Evolutionary conservation across 2,329 filamentous ascomycete species (phyloP), one percentile per base, ranked within the genome.

Genomic region (Ampelomyces quisqualis): DNA sequence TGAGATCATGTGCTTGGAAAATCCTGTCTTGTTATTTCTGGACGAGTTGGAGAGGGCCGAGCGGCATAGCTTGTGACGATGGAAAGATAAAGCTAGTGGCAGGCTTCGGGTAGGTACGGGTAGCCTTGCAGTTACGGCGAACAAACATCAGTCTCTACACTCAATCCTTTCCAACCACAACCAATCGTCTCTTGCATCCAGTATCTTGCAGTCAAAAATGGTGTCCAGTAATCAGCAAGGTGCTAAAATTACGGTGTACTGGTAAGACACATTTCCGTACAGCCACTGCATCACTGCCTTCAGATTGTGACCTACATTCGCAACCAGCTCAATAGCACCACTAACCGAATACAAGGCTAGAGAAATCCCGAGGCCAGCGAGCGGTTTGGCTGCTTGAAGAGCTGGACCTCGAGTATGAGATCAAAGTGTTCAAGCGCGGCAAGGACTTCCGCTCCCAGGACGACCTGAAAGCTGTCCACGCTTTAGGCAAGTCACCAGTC

Each of bases 361-460:
- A 91, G 56, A 76, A 85, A 55, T 94, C 89, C 40, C 86, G 90
- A 54, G 82, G 87, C 9, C 88, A 94, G 68, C 82, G 88, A 48
- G 85, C 91, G 43, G 73, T 93, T 30, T 95, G 88, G 87, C 82
- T 95, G 5, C 79, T 95, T 29, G 87, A 93, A 65, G 88, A 91
- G 68, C 82, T 93, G 47, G 77, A 85, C 29, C 68, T 95, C 22
- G 77, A 84, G 19, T 95, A 95, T 70, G 81, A 90, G 47, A 71
- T 96, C 43, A 81, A 91, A 60, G 77, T 85, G 38, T 93, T 86
- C 76, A 88, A 88, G 67, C 84, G 90, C 24, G 65, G 67, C 26
- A 58, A 69, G 42, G 78, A 84, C 40, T 77, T 74, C 56, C 74
- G 87, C n/a, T 90, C 90, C 1, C 88, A 88, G 3, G 73, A 81